These are phyloP conservation scores for Termitomyces sp. DNA, from an alignment of 768 basidiomycete species.

Conservation along the genomic window DNA sequence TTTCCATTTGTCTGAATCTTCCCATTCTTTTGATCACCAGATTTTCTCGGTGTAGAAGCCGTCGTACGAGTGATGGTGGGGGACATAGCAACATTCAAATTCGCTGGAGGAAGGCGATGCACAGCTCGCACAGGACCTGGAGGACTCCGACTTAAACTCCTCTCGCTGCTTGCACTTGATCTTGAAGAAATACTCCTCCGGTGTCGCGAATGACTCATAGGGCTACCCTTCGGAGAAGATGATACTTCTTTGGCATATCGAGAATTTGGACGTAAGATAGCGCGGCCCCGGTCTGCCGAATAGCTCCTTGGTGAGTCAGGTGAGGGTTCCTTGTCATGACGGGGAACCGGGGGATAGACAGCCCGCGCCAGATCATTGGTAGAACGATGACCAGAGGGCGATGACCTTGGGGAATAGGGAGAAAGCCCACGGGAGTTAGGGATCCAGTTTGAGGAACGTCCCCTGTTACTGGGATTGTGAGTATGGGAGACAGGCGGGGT, in stretches of 20 bases:
- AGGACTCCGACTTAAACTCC: constrained; percentile 59
- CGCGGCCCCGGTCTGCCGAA: constrained; percentile 12
- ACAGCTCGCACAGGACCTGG: constrained; percentile 48
- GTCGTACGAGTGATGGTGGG: constrained; percentile 15
- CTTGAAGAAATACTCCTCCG: constrained; percentile 50
- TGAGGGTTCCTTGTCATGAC: constrained; percentile 22
- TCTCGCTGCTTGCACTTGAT: constrained; percentile 54
- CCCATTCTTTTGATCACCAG: constrained; percentile 33
- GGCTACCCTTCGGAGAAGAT: constrained; percentile 38
- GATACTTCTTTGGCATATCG: constrained; percentile 23
- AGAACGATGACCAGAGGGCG: constrained; percentile 4
- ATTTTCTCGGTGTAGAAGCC: constrained; percentile 16
- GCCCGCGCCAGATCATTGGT: background rate
- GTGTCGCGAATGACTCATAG: constrained; percentile 29
- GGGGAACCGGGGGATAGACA: constrained; percentile 11
- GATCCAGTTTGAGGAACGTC: constrained; percentile 31
- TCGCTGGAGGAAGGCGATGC: constrained; percentile 55
- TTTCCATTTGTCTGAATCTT: constrained; percentile 35
- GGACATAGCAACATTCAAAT: constrained; percentile 34
- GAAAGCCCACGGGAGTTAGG: constrained; percentile 13
- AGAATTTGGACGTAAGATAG: constrained; percentile 18
- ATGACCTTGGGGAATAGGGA: constrained; percentile 8
- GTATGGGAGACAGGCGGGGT: constrained; percentile 46
- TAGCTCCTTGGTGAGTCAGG: constrained; percentile 14
- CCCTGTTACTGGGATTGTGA: constrained; percentile 47